Percentiles rank a stretch among this genome's conserved stretches.
These are phyloP conservation scores for Xylaria castorea DNA, from an alignment of 495 filamentous ascomycete genomes.

Conservation along the genomic window DNA sequence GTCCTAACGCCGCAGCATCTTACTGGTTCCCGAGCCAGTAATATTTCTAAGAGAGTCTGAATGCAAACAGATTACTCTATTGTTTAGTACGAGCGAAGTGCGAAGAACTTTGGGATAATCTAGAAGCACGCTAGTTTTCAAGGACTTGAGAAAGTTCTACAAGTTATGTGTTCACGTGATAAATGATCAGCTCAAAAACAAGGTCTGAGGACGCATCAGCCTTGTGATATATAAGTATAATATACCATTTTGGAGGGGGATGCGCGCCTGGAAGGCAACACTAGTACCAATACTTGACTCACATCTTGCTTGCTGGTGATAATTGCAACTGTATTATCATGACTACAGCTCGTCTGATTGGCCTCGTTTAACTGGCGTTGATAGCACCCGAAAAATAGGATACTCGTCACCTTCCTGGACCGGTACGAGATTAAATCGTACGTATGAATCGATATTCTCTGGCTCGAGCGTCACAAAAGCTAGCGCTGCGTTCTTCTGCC, in stretches of 20 bases:
- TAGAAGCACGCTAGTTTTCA: background rate
- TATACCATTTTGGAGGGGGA: background rate
- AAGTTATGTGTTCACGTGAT: background rate
- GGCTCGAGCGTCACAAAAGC: conserved; percentile 43
- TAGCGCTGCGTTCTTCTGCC: conserved; percentile 40
- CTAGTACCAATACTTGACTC: background rate
- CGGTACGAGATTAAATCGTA: conserved; percentile 41
- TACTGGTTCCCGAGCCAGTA: background rate
- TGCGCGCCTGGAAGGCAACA: background rate
- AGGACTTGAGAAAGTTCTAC: background rate
- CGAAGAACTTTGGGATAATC: background rate
- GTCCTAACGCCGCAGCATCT: background rate
- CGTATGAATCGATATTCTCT: conserved; percentile 46
- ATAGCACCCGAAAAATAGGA: conserved; percentile 40
- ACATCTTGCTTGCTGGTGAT: background rate
- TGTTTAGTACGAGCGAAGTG: background rate
- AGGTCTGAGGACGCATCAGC: background rate
- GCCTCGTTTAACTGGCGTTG: background rate
- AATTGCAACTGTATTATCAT: background rate
- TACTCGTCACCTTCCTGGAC: conserved; percentile 42
- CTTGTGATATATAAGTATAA: background rate
- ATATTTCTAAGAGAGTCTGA: background rate
- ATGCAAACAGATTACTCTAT: background rate
- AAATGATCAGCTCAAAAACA: background rate
- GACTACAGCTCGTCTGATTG: conserved; percentile 20